phyloP scores from a whole-genome alignment of 768 basidiomycete genomes.

The Favolaschia claudopus region DNA sequence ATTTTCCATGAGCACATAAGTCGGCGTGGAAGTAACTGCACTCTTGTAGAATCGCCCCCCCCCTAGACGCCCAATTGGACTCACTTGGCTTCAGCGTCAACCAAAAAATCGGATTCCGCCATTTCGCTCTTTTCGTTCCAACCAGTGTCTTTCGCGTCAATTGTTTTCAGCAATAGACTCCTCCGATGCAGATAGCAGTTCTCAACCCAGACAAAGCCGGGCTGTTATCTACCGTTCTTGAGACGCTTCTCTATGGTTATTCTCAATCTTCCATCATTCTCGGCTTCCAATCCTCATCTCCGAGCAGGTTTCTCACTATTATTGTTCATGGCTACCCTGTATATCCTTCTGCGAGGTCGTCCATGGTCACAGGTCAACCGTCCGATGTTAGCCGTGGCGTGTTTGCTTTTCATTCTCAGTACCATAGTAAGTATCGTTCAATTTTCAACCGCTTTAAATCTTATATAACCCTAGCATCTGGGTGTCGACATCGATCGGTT shows the following conservation, averaged over 20 bases:
- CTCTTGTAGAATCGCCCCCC: no score
- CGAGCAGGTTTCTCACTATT: constrained; percentile 43
- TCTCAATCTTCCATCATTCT: neutral
- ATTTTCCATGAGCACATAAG: no score
- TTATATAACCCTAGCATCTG: constrained; percentile 30
- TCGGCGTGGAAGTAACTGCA: no score
- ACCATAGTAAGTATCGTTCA: constrained; percentile 31
- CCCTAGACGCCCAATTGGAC: no score
- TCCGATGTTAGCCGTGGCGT: constrained; percentile 31
- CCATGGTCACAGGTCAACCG: constrained; percentile 22
- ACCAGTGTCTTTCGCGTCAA: no score
- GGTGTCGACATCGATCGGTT: constrained; percentile 33
- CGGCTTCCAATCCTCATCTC: no score
- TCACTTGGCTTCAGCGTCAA: no score
- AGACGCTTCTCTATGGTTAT: constrained; percentile 36
- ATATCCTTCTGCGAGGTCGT: constrained; percentile 25
- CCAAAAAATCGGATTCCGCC: no score
- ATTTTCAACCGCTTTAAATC: neutral
- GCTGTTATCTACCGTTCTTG: constrained; percentile 34
- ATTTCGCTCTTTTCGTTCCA: no score
- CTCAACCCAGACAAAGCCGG: constrained; percentile 33
- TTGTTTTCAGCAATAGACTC: no score
- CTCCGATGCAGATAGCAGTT: no score
- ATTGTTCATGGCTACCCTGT: constrained; percentile 42
- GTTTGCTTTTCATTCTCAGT: constrained; percentile 37